Conservation (phyloP, 768 basidiomycete species). For the Mycena galopus region DNA sequence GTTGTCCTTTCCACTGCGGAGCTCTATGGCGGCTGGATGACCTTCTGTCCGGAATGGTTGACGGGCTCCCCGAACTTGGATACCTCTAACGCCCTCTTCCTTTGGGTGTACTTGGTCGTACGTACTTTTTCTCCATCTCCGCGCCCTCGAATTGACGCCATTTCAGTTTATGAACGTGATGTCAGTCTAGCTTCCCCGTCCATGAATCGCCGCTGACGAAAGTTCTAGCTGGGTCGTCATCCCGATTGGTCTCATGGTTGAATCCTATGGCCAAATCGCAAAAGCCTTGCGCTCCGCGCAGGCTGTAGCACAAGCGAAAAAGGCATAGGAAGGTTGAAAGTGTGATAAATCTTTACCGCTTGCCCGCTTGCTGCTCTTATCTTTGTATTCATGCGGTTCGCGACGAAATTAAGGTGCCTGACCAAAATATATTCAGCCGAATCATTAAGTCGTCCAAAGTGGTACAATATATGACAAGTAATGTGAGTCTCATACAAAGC, state of each 20-base stretch:
- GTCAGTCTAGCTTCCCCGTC: slow-evolving; percentile 54
- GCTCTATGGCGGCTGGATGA: slow-evolving; percentile 88
- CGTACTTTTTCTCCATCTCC: slow-evolving; percentile 45
- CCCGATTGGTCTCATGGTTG: slow-evolving; percentile 81
- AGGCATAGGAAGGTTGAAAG: slow-evolving; percentile 38
- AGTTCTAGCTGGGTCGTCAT: slow-evolving; percentile 81
- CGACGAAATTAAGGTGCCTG: background rate
- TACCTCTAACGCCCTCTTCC: slow-evolving; percentile 75
- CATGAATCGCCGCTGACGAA: slow-evolving; percentile 7
- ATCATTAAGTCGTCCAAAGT: slow-evolving; percentile 20
- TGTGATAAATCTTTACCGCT: background rate
- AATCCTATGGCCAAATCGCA: slow-evolving; percentile 82
- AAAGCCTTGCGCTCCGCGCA: slow-evolving; percentile 64
- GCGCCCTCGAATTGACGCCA: slow-evolving; percentile 3
- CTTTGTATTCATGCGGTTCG: slow-evolving; percentile 6
- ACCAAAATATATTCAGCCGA: slow-evolving; percentile 20
- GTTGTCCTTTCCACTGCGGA: slow-evolving; percentile 83
- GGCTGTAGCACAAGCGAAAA: slow-evolving; percentile 51
- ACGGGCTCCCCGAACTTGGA: slow-evolving; percentile 79
- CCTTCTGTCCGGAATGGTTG: slow-evolving; percentile 87
- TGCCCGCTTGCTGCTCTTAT: background rate
- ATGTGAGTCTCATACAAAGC: slow-evolving; percentile 35
- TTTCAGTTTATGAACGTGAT: slow-evolving; percentile 84
- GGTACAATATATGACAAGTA: slow-evolving; percentile 29
- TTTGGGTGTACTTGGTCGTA: slow-evolving; percentile 88